These are phyloP conservation scores for Rhodotorula kratochvilovae DNA, from an alignment of 768 basidiomycete species.

Conservation along the genomic window DNA sequence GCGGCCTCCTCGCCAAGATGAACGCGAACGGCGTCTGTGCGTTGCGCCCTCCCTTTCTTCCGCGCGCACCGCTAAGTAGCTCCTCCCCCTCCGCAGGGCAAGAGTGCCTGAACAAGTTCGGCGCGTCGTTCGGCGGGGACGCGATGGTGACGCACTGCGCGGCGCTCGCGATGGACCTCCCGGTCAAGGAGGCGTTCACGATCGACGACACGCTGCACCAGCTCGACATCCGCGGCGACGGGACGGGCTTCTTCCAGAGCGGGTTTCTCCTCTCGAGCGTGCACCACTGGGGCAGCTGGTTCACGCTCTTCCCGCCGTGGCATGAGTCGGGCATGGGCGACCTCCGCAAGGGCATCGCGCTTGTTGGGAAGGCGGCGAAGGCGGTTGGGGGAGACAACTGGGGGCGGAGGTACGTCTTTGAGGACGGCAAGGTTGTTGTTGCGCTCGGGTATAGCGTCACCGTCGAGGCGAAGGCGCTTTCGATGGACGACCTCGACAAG, in stretches of 20 bases:
- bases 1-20: slow-evolving; percentile 25
- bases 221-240: slow-evolving; percentile 40
- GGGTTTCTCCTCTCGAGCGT: slow-evolving; percentile 39
- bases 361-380: slow-evolving; percentile 35
- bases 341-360: slow-evolving; percentile 29
- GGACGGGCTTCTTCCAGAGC: slow-evolving; percentile 39
- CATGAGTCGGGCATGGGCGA: slow-evolving; percentile 36
- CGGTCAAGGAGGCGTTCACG: slow-evolving; percentile 16
- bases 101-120: slow-evolving; percentile 30
- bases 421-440: slow-evolving; percentile 33
- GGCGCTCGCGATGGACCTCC: slow-evolving; percentile 25
- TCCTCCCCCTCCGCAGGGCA: not conserved
- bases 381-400: slow-evolving; percentile 38
- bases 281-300: slow-evolving; percentile 41
- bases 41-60: not conserved
- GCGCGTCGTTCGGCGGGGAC: slow-evolving; percentile 34
- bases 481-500: slow-evolving; percentile 17
- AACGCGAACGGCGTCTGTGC: slow-evolving; percentile 22
- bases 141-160: slow-evolving; percentile 39
- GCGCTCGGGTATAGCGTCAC: slow-evolving; percentile 33
- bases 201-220: slow-evolving; percentile 37
- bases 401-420: slow-evolving; percentile 37
- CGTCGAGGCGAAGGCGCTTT: slow-evolving; percentile 17
- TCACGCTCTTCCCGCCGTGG: slow-evolving; percentile 40
- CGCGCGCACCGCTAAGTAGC: not conserved